Base-by-base conservation (phyloP, 768 basidiomycete genomes). In the Cantharellus anzutake region DNA sequence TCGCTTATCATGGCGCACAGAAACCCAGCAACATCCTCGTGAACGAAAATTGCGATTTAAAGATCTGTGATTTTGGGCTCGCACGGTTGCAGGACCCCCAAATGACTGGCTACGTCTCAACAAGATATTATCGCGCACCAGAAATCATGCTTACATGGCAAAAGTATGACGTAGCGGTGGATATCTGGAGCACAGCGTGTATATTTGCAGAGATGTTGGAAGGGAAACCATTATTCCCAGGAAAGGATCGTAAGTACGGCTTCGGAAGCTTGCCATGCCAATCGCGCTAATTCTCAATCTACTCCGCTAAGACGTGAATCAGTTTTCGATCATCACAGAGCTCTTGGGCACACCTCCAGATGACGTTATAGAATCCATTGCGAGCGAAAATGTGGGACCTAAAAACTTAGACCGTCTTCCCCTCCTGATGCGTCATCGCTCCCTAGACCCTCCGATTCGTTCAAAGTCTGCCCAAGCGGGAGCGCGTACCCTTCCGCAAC, bases 131-230 rank as follows among this genome's bases (percentile, higher is more conserved):
- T 70, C 85, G 96, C 57, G 96, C 96, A 3, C 96, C 96, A 3
- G 96, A 99, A 73, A 99, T 99, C 74, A 99, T 99, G 96, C 78
- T 99, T 69, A 99, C 96, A 42, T 99, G 96, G 96, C 96, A 99
- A 72, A 98, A 98, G 75, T 99, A 99, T 73, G 94, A 98, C 71
- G 93, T 97, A 60, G 96, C 94, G 57, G 96, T 99, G 63, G 96
- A 99, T 70, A 94, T 98, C 69, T 98, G 96, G 96, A 93, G 89
- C 68, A 92, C 93, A 5, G 96, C 93, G 3, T 99, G 96, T 74
- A 98, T 99, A 70, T 97, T 99, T 67, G 96, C 96, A 3, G 96
- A 99, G 75, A 99, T 99, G 96, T 73, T 99, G 56, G 93, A 97
- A 70, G 96, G 96, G 40, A 97, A 97, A 70, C 94, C 96, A 0